Base-by-base conservation (phyloP, 495 filamentous ascomycete species). In the Apiosordaria backusii region DNA sequence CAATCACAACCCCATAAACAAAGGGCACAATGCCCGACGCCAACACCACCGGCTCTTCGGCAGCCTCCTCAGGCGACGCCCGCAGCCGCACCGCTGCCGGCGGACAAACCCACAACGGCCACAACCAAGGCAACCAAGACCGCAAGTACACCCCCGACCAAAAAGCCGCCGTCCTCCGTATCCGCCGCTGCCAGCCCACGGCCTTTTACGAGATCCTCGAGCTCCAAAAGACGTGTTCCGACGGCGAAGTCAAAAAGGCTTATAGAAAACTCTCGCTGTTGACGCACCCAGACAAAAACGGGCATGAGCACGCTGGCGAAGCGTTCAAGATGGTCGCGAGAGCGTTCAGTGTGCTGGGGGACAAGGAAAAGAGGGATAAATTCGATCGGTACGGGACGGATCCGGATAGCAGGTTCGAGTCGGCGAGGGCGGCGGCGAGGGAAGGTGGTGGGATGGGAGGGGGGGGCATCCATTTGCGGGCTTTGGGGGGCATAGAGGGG, bases 201-300 rank as follows among this genome's bases (percentile, higher is more conserved):
- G 92, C 90, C 2, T 99, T 93, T 72, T 99, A 99, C 79, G 90
- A 93, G 70, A 92, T 95, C 73, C 82, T 99, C 25, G 89, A 80
- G 50, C 80, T 89, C 35, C 78, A 80, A 58, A 82, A 82, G 25
- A 83, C 88, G 53, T 90, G 89, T 63, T 87, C 84, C 21, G 89
- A 95, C 57, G 81, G 81, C 60, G 91, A 96, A 70, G 89, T 99
- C 77, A 99, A 97, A 72, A 92, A 95, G 75, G 93, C 95, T 15
- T 99, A 99, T 80, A 86, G 91, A 73, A 97, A 96, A 75, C 85
- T 92, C 68, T 92, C 90, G 65, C 78, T 99, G 66, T 83, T 90
- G 68, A 92, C 96, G 70, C 95, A 99, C 79, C 95, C 95, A 67
- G 94, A 97, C 86, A 93, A 99, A 83, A 99, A 97, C 81, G 93